Base-by-base conservation (phyloP, 441 rosid species). In the Geranium incanum region DNA sequence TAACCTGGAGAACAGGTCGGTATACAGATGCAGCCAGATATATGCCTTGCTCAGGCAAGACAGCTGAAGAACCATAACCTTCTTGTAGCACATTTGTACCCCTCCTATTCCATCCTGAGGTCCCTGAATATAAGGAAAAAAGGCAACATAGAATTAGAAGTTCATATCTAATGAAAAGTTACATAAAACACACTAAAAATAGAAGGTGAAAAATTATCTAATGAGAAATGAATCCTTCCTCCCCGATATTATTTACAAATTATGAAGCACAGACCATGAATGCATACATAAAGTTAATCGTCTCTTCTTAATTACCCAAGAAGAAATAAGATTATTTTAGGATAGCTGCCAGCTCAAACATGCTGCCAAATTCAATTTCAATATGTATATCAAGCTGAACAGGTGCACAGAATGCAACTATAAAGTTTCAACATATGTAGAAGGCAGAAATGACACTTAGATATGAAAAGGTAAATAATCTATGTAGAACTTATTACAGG, bases 41-140 rank as follows among this genome's bases (percentile, higher is more conserved):
- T 80, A 95, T 89, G 81, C 99, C 99, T 84, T 88, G 99, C 83
- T 95, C 98, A 77, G 98, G 98, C 82, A 92, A 86, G 80, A 95
- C 87, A 75, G 99, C 81, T 38, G 97, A 91, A 84, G 98, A 89
- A 21, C 99, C 99, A 80, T 92, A 95, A 76, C 97, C 97, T 89
- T 95, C 98, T 81, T 92, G 94, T 69, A 81, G 79, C 43, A 85
- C 89, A 87, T 86, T 89, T 65, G 96, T 74, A 74, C 89, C 87
- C 82, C 82, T 95, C 85, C 85, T 86, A 77, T 76, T 90, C 99
- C 99, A 95, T 70, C 99, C 97, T 85, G 88, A 92, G 74, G n/a
- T 1, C n/a, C 9, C 57, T 19, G 38, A 7, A 45, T 6, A 39
- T 52, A 75, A 57, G 55, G 37, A 19, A 60, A 48, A 60, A 9